These are phyloP conservation scores for Triangularia verruculosa DNA, from an alignment of 2,329 filamentous ascomycete species.

Conservation along the genomic window DNA sequence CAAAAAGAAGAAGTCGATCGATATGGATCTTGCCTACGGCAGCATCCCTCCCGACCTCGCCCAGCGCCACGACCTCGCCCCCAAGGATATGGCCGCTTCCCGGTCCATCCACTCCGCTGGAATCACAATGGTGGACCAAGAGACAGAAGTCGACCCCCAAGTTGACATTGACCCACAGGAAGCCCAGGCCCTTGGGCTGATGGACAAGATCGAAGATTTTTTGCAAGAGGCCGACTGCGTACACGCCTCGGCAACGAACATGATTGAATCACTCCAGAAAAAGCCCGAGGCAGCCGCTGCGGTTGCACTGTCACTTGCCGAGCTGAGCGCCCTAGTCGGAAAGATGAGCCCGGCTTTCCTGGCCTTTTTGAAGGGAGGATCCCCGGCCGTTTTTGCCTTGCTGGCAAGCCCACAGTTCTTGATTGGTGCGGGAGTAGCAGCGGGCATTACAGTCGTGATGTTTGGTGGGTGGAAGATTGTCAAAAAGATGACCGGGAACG, in stretches of 20 bases:
- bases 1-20: constrained; percentile 56
- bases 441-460: constrained; percentile 92
- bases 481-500: constrained; percentile 64
- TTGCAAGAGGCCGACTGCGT: constrained; percentile 86
- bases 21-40: constrained; percentile 91
- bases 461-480: constrained; percentile 98
- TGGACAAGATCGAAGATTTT: constrained; percentile 71
- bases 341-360: constrained; percentile 85
- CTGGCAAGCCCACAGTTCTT: constrained; percentile 90
- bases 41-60: constrained; percentile 69
- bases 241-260: constrained; percentile 77
- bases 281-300: constrained; percentile 86
- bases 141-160: constrained; percentile 41
- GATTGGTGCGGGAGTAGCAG: constrained; percentile 82
- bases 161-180: constrained; percentile 54
- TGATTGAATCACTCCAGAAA: constrained; percentile 70
- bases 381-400: constrained; percentile 81
- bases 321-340: constrained; percentile 76
- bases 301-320: constrained; percentile 86
- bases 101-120: neutral
- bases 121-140: neutral
- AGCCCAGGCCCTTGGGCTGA: constrained; percentile 50
- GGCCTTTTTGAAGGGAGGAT: constrained; percentile 70
- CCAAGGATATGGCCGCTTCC: constrained; percentile 23
- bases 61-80: constrained; percentile 46